Percentiles rank a stretch among this genome's conserved stretches.
Conservation (phyloP, 805 yeast species). For the Sungouiella blattae region DNA sequence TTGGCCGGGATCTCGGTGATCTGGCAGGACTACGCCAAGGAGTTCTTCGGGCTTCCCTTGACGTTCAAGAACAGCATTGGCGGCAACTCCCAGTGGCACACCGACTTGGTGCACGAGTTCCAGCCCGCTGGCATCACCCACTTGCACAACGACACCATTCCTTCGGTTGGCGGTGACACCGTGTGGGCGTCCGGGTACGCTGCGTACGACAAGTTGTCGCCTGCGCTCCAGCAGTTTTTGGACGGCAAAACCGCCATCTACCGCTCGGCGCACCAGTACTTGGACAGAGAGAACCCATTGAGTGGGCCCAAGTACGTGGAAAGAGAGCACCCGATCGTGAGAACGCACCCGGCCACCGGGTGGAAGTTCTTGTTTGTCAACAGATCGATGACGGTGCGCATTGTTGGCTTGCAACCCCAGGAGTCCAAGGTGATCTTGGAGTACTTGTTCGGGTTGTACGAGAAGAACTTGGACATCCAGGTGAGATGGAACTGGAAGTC, state of each 20-base stretch:
- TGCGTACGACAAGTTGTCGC: conserved; percentile 54
- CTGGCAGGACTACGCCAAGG: conserved; percentile 26
- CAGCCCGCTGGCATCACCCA: conserved; percentile 57
- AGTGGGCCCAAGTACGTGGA: conserved; percentile 27
- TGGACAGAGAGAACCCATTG: conserved; percentile 33
- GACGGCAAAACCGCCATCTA: conserved; percentile 50
- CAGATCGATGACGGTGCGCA: conserved; percentile 27
- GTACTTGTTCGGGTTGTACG: conserved; percentile 14
- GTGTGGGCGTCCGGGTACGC: conserved; percentile 57
- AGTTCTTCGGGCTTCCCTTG: conserved; percentile 21
- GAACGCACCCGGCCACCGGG: conserved; percentile 33
- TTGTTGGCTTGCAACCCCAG: conserved; percentile 27
- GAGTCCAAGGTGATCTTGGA: conserved; percentile 18
- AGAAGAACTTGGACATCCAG: conserved; percentile 49
- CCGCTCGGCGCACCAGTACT: conserved; percentile 37
- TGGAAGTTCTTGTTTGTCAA: conserved; percentile 31
- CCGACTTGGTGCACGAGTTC: conserved; percentile 53
- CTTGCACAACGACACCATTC: conserved; percentile 49
- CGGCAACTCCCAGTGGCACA: conserved; percentile 33
- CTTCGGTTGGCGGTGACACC: conserved; percentile 54
- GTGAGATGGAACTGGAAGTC: conserved; percentile 18
- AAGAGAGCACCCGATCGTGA: conserved; percentile 28
- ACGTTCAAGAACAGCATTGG: conserved; percentile 25
- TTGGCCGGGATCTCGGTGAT: conserved; percentile 26
- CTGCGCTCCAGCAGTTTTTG: conserved; percentile 46